phyloP scores from a whole-genome alignment of 345 rosid species.

The Lepidium aucheri region DNA sequence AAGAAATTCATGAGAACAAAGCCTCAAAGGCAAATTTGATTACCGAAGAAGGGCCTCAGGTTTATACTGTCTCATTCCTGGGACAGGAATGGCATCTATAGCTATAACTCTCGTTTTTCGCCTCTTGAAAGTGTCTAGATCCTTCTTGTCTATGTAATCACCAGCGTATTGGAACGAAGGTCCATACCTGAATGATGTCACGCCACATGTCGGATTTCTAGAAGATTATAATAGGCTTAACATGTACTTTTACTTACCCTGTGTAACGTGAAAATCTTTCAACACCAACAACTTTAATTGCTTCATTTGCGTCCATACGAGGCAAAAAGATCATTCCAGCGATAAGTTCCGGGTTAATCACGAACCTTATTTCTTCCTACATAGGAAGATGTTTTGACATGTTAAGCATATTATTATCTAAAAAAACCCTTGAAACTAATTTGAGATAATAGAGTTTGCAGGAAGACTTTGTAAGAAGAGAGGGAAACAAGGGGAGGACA shows the following conservation, averaged over 20 bases:
- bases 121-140: slow-evolving; percentile 44
- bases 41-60: slow-evolving; percentile 53
- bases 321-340: slow-evolving; percentile 89
- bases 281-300: slow-evolving; percentile 76
- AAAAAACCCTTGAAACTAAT: background rate
- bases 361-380: slow-evolving; percentile 89
- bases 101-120: slow-evolving; percentile 64
- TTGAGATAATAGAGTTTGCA: background rate
- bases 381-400: background rate
- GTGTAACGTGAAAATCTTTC: slow-evolving; percentile 69
- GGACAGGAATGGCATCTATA: slow-evolving; percentile 64
- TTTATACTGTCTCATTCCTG: slow-evolving; percentile 50
- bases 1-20: background rate
- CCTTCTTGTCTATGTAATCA: slow-evolving; percentile 51
- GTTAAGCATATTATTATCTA: background rate
- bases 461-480: background rate
- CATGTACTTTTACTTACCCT: slow-evolving; percentile 43
- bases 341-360: slow-evolving; percentile 85
- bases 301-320: slow-evolving; percentile 74
- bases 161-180: slow-evolving; percentile 75
- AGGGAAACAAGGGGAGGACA: background rate
- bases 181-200: slow-evolving; percentile 47
- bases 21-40: background rate
- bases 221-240: slow-evolving; percentile 3
- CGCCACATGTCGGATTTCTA: slow-evolving; percentile 18